phyloP scores from a whole-genome alignment of 2,329 filamentous ascomycete species.

The Rutstroemia sp. region DNA sequence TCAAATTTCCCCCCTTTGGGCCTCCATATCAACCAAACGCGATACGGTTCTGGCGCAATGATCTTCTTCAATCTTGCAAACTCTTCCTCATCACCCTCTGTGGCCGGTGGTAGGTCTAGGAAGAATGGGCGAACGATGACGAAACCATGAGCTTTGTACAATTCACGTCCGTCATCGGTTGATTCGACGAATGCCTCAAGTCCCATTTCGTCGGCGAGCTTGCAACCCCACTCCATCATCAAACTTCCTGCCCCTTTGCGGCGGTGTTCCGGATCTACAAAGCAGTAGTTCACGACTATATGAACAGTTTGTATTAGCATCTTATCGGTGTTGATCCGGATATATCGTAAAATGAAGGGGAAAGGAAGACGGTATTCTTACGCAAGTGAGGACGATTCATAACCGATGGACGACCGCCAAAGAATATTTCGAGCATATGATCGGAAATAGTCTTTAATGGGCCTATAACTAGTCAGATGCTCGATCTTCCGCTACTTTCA shows the following conservation, averaged over 20 bases:
- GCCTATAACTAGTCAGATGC: not conserved
- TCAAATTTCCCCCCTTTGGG: not conserved
- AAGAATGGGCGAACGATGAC: not conserved
- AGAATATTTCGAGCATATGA: not conserved
- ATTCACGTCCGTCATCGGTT: not conserved
- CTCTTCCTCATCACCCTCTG: not conserved
- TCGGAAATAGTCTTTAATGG: not conserved
- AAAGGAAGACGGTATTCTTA: not conserved
- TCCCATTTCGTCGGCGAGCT: constrained; percentile 2
- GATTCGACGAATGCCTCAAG: not conserved
- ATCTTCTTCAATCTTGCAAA: not conserved
- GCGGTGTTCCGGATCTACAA: not conserved
- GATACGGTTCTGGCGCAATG: not conserved
- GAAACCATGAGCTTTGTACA: not conserved
- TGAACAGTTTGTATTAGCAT: not conserved
- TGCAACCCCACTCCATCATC: not conserved
- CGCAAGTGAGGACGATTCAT: not conserved
- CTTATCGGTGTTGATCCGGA: not conserved
- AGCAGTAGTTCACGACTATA: not conserved
- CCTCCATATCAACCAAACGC: not conserved
- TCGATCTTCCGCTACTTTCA: not conserved
- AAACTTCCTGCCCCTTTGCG: not conserved
- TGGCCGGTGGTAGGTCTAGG: not conserved
- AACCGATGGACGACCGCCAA: not conserved
- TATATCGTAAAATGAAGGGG: not conserved